Conservation (phyloP, 352 stramenopile species). For the Phytophthora sojae region DNA sequence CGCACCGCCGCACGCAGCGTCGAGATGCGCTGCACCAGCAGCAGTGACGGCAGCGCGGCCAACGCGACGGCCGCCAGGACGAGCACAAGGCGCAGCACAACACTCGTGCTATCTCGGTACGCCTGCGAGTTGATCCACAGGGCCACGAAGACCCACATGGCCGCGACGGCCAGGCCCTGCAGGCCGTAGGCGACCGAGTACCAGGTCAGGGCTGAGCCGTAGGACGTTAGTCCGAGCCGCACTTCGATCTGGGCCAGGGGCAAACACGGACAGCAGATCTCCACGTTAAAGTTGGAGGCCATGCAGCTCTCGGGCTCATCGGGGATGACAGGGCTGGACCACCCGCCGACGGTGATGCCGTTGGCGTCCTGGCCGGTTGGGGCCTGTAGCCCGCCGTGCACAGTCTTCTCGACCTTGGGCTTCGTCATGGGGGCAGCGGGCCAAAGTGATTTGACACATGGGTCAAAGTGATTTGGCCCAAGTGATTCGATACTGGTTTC, state of each 20-base stretch:
- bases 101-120: conserved; percentile 25
- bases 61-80: conserved; percentile 23
- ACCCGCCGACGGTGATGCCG: conserved; percentile 33
- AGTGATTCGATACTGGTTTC: not conserved
- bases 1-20: conserved; percentile 24
- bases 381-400: conserved; percentile 18
- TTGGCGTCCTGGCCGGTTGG: conserved; percentile 30
- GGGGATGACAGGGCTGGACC: conserved; percentile 40
- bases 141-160: conserved; percentile 29
- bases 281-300: conserved; percentile 34
- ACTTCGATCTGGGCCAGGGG: conserved; percentile 44
- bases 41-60: conserved; percentile 19
- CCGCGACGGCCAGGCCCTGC: conserved; percentile 10
- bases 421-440: conserved; percentile 6
- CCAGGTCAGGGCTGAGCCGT: conserved; percentile 26
- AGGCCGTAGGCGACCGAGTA: conserved; percentile 27
- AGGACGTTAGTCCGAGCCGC: conserved; percentile 38
- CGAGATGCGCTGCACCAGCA: conserved; percentile 39
- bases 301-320: conserved; percentile 31
- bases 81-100: conserved; percentile 19
- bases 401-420: conserved; percentile 34
- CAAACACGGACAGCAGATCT: conserved; percentile 41
- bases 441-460: not conserved
- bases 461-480: not conserved
- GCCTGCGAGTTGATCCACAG: conserved; percentile 32